Percentiles rank a stretch among this genome's conserved stretches.
These are phyloP conservation scores for Aspergillus diversus DNA, from an alignment of 495 filamentous ascomycete species.

Conservation along the genomic window DNA sequence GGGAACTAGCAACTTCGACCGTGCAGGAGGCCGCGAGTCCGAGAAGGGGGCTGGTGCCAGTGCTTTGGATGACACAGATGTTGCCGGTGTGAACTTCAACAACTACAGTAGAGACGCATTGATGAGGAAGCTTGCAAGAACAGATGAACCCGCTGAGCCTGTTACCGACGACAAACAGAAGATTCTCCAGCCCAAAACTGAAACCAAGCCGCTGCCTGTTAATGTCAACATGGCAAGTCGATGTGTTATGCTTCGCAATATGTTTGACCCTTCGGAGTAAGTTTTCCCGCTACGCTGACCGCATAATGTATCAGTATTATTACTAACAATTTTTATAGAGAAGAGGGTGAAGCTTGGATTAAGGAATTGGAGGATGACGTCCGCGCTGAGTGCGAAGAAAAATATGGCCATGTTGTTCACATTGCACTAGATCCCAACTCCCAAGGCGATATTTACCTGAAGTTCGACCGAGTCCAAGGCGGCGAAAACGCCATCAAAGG, in stretches of 20 bases:
- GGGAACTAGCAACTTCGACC: slow-evolving; percentile 82
- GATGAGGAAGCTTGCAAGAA: slow-evolving; percentile 96
- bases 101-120: slow-evolving; percentile 97
- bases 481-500: slow-evolving; percentile 98
- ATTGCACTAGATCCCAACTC: slow-evolving; percentile 93
- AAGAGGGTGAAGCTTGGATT: slow-evolving; percentile 85
- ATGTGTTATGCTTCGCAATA: slow-evolving; percentile 91
- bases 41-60: slow-evolving; percentile 91
- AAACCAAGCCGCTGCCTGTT: slow-evolving; percentile 77
- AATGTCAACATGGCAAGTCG: slow-evolving; percentile 92
- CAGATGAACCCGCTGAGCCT: slow-evolving; percentile 76
- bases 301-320: background rate
- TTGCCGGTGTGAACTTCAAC: slow-evolving; percentile 98
- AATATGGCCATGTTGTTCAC: slow-evolving; percentile 98
- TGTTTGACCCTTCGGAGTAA: slow-evolving; percentile 92
- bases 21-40: slow-evolving; percentile 85
- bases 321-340: slow-evolving; percentile 62
- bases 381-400: slow-evolving; percentile 86
- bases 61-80: slow-evolving; percentile 96
- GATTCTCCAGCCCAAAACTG: slow-evolving; percentile 77
- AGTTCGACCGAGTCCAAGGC: slow-evolving; percentile 92
- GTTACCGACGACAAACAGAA: slow-evolving; percentile 67
- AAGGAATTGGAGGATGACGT: slow-evolving; percentile 96
- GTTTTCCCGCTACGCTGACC: slow-evolving; percentile 37
- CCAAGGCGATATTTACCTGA: slow-evolving; percentile 95